These are phyloP conservation scores for Saccharomycopsis babjevae DNA, from an alignment of 805 yeast species.

Conservation along the genomic window DNA sequence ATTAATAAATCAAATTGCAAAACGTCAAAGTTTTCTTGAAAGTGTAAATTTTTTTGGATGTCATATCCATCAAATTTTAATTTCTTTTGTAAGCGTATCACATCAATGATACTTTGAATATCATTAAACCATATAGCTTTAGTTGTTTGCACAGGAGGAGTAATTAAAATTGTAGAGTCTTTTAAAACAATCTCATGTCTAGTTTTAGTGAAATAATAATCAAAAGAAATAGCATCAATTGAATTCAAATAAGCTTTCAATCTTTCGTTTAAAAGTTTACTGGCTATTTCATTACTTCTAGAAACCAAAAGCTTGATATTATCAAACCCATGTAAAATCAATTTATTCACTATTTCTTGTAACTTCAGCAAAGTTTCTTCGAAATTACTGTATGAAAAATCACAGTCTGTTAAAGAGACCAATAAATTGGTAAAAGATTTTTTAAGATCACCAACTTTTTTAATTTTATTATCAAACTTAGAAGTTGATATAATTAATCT, in stretches of 20 bases:
- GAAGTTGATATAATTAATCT: slow-evolving; percentile 27
- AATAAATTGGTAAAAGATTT: slow-evolving; percentile 20
- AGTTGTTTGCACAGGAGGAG: slow-evolving; percentile 33
- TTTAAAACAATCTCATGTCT: slow-evolving; percentile 30
- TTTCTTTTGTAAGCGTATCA: slow-evolving; percentile 23
- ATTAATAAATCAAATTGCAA: background rate
- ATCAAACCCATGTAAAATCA: slow-evolving; percentile 30
- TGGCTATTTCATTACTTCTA: slow-evolving; percentile 27
- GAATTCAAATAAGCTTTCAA: slow-evolving; percentile 10
- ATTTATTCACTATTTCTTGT: slow-evolving; percentile 28
- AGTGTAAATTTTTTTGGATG: slow-evolving; percentile 2
- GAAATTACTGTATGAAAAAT: slow-evolving; percentile 21
- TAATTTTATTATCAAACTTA: slow-evolving; percentile 25
- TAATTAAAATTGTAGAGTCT: slow-evolving; percentile 28
- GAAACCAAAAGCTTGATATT: slow-evolving; percentile 27
- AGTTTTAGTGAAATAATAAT: slow-evolving; percentile 6
- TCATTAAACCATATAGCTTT: slow-evolving; percentile 25
- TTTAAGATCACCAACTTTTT: slow-evolving; percentile 25
- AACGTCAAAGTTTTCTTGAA: background rate
- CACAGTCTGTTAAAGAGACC: slow-evolving; percentile 23
- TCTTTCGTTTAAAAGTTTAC: slow-evolving; percentile 24
- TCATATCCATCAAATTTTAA: slow-evolving; percentile 23
- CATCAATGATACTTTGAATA: slow-evolving; percentile 22
- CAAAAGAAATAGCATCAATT: slow-evolving; percentile 1
- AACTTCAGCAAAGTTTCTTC: slow-evolving; percentile 20